A percentile compares a stretch with the other conserved stretches of the same genome.
Conservation (phyloP, 2,329 filamentous ascomycete species). For the Calonectria pseudoreteaudii region DNA sequence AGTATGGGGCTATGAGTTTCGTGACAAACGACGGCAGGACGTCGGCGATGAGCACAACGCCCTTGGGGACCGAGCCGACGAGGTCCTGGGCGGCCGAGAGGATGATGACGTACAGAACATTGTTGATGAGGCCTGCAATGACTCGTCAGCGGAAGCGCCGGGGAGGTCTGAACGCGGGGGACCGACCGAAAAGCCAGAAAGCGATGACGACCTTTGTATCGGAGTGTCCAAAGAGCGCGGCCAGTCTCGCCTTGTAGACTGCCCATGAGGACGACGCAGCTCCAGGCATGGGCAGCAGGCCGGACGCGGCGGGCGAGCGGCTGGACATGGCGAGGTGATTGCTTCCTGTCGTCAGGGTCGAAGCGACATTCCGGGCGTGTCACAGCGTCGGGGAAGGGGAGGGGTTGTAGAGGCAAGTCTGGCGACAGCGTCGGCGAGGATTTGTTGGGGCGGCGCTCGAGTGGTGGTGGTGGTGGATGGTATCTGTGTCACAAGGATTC, state of each 20-base stretch:
- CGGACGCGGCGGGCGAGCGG: slow-evolving; percentile 55
- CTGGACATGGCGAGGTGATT: slow-evolving; percentile 47
- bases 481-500: neutral
- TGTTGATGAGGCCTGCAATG: slow-evolving; percentile 77
- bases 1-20: slow-evolving; percentile 92
- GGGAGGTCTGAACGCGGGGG: accelerated
- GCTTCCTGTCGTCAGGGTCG: neutral
- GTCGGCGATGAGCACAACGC: slow-evolving; percentile 91
- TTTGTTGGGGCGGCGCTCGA: neutral
- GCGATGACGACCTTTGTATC: slow-evolving; percentile 80
- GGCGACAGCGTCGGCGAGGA: neutral
- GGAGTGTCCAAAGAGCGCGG: slow-evolving; percentile 72
- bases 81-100: slow-evolving; percentile 95
- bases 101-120: slow-evolving; percentile 97
- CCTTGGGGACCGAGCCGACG: slow-evolving; percentile 92
- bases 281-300: slow-evolving; percentile 68
- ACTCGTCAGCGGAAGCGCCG: slow-evolving; percentile 18
- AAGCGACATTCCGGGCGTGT: slow-evolving; percentile 9
- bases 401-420: neutral
- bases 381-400: neutral
- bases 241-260: slow-evolving; percentile 75
- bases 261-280: slow-evolving; percentile 76
- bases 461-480: neutral
- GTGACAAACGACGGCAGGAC: slow-evolving; percentile 90
- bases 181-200: slow-evolving; percentile 93